Evolutionary conservation across 2,329 filamentous ascomycete genomes (phyloP).

Genomic region (Dryadomyces sulphureus): DNA sequence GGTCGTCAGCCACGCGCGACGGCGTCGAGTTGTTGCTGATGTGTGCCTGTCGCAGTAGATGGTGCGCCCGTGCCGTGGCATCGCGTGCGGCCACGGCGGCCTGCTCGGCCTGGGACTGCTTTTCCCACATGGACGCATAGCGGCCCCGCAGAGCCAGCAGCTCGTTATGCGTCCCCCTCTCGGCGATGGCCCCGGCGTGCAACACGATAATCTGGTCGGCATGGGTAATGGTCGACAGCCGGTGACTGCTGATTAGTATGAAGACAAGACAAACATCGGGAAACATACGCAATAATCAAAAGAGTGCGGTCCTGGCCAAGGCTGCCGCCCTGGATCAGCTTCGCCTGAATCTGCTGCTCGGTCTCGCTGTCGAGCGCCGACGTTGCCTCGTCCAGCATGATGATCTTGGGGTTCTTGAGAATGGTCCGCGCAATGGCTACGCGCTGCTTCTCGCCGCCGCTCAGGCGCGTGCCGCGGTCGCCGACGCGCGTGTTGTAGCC

Average conservation of each 20-base stretch:
- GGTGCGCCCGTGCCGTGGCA: conserved; percentile 26
- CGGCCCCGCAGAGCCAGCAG: conserved; percentile 55
- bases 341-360: conserved; percentile 43
- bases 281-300: conserved; percentile 74
- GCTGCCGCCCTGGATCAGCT: conserved; percentile 46
- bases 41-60: conserved; percentile 34
- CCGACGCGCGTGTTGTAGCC: conserved; percentile 38
- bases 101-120: conserved; percentile 66
- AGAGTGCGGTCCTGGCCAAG: conserved; percentile 79
- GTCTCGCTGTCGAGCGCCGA: conserved; percentile 52
- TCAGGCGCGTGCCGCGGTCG: conserved; percentile 36
- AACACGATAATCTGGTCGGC: conserved; percentile 15
- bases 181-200: conserved; percentile 12
- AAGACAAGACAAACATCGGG: background rate
- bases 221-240: conserved; percentile 44
- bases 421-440: conserved; percentile 50
- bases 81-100: conserved; percentile 45
- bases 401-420: conserved; percentile 53
- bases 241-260: conserved; percentile 38
- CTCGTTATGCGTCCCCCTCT: conserved; percentile 38
- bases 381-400: conserved; percentile 59
- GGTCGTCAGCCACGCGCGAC: conserved; percentile 21
- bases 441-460: conserved; percentile 46
- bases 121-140: conserved; percentile 79
- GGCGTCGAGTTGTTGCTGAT: conserved; percentile 18